These are phyloP conservation scores for Catunica adiposa DNA, from an alignment of 2,329 filamentous ascomycete species.

Conservation along the genomic window DNA sequence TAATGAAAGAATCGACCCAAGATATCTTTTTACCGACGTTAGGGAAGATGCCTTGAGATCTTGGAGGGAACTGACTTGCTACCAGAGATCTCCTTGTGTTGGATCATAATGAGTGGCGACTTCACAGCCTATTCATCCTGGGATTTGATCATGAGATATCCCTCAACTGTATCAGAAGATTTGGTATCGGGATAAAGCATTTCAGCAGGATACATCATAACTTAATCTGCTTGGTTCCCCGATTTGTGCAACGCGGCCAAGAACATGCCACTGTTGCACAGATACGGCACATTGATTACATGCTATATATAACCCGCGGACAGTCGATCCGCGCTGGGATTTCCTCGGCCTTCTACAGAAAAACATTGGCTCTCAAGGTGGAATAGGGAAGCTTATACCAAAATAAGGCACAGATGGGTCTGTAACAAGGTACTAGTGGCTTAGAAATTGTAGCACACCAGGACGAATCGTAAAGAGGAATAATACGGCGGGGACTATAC, in stretches of 20 bases:
- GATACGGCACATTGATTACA: conserved; percentile 26
- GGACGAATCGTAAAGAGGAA: too few relatives aligned
- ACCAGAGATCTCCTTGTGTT: conserved; percentile 21
- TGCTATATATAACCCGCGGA: conserved; percentile 32
- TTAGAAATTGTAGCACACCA: too few relatives aligned
- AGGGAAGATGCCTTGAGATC: not conserved
- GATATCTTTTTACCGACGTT: conserved; percentile 20
- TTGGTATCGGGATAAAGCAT: too few relatives aligned
- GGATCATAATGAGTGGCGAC: conserved; percentile 24
- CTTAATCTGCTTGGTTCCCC: conserved; percentile 25
- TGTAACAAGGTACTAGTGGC: too few relatives aligned
- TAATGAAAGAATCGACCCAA: conserved; percentile 49
- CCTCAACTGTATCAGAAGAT: too few relatives aligned
- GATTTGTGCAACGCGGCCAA: conserved; percentile 26
- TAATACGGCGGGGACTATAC: too few relatives aligned
- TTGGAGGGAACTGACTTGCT: conserved; percentile 18
- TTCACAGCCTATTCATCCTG: conserved; percentile 26
- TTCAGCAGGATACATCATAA: conserved; percentile 27
- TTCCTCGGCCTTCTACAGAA: too few relatives aligned
- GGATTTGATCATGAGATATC: too few relatives aligned
- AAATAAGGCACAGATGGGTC: too few relatives aligned
- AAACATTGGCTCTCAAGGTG: too few relatives aligned
- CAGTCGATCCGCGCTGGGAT: too few relatives aligned
- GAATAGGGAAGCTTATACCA: too few relatives aligned
- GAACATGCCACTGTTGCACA: conserved; percentile 32